Percentiles rank a stretch among this genome's conserved stretches.
These are phyloP conservation scores for Podospora tetraspora DNA, from an alignment of 495 filamentous ascomycete species.

Conservation along the genomic window DNA sequence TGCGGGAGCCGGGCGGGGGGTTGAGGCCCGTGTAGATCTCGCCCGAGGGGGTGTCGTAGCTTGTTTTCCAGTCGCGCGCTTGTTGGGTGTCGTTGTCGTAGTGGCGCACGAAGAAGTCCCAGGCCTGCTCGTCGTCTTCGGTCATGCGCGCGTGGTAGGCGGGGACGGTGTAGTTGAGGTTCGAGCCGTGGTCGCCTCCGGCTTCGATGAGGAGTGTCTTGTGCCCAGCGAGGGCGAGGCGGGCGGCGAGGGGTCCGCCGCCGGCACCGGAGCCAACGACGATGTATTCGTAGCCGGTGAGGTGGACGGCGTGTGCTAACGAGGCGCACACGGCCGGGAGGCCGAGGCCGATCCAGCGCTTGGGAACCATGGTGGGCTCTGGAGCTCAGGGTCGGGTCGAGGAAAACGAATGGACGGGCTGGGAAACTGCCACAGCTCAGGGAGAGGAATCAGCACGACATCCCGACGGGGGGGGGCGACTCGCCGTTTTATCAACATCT, in stretches of 20 bases:
- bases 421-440: not conserved
- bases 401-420: constrained; percentile 3
- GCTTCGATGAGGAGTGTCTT: constrained; percentile 57
- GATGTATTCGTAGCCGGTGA: constrained; percentile 54
- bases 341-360: not conserved
- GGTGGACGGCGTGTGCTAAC: constrained; percentile 18
- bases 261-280: constrained; percentile 61
- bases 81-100: constrained; percentile 34
- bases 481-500: not conserved
- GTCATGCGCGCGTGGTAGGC: constrained; percentile 19
- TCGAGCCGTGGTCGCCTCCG: constrained; percentile 48
- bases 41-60: constrained; percentile 32
- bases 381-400: not conserved
- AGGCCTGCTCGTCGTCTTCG: constrained; percentile 34
- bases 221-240: constrained; percentile 55
- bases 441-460: not conserved
- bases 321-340: constrained; percentile 12
- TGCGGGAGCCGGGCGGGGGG: constrained; percentile 38
- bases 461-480: not conserved
- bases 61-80: constrained; percentile 39
- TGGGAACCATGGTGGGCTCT: constrained; percentile 2
- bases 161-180: constrained; percentile 27
- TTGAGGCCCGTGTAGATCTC: constrained; percentile 33
- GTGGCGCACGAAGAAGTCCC: constrained; percentile 45
- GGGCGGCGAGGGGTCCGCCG: constrained; percentile 55